phyloP scores from a whole-genome alignment of 1,284 basidiomycete genomes.

The Gomphus sp. region DNA sequence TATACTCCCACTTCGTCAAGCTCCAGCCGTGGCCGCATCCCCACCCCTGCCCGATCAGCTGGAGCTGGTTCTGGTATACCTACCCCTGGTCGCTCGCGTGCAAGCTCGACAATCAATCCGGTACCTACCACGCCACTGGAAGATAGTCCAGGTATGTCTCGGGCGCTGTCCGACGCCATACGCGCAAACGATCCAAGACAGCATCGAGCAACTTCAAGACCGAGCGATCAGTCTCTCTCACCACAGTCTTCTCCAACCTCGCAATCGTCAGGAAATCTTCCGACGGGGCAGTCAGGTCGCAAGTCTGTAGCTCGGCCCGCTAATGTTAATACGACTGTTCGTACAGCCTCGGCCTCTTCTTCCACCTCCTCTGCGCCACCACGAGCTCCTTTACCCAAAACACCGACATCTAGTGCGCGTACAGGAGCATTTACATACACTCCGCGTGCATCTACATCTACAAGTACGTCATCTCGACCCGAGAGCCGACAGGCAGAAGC shows the following conservation, averaged over 20 bases:
- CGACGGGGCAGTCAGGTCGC: constrained; percentile 25
- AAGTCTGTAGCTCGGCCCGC: constrained; percentile 27
- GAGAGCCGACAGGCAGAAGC: constrained; percentile 50
- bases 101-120: constrained; percentile 43
- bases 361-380: constrained; percentile 34
- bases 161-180: constrained; percentile 67
- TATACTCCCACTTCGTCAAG: constrained; percentile 5
- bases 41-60: constrained; percentile 48
- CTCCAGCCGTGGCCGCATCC: constrained; percentile 27
- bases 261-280: constrained; percentile 24
- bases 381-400: constrained; percentile 33
- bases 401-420: constrained; percentile 27
- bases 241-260: constrained; percentile 39
- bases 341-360: constrained; percentile 29
- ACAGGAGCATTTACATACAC: not conserved
- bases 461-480: constrained; percentile 24
- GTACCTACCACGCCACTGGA: constrained; percentile 33
- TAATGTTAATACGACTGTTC: constrained; percentile 29
- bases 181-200: constrained; percentile 68
- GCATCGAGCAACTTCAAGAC: constrained; percentile 32
- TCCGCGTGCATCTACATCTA: constrained; percentile 19
- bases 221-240: constrained; percentile 25
- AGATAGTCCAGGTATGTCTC: constrained; percentile 34
- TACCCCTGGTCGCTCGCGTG: constrained; percentile 60
- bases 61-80: constrained; percentile 45